Percentiles rank a stretch among this genome's conserved stretches.
phyloP scores from a whole-genome alignment of 169 alveolate species.

The Plasmodium vivax region DNA sequence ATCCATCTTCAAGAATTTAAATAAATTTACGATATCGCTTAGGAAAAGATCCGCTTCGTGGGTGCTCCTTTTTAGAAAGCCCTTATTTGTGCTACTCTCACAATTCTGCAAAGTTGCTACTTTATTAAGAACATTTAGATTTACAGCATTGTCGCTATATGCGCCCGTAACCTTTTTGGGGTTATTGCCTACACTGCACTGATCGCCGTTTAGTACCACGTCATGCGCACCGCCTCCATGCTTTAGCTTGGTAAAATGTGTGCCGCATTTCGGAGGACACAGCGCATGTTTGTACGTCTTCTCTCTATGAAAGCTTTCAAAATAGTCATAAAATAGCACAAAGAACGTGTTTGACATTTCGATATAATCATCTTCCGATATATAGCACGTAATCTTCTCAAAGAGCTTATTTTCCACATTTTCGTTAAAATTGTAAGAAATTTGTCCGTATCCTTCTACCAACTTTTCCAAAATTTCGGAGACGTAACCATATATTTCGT shows the following conservation, averaged over 20 bases:
- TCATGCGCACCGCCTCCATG: neutral
- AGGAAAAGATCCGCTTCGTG: neutral
- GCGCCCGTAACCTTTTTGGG: neutral
- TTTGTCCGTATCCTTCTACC: conserved; percentile 8
- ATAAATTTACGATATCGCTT: conserved; percentile 21
- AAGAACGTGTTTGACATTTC: conserved; percentile 61
- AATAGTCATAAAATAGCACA: conserved; percentile 54
- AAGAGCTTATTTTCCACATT: conserved; percentile 55
- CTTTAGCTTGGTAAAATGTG: neutral
- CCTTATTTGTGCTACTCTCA: neutral
- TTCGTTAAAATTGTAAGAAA: conserved; percentile 60
- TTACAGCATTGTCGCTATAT: neutral
- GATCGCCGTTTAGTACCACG: neutral
- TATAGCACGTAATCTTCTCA: conserved; percentile 21
- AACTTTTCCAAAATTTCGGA: conserved; percentile 47
- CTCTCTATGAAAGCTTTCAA: conserved; percentile 25
- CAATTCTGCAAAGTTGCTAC: neutral
- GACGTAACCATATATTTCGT: conserved; percentile 26
- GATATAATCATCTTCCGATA: conserved; percentile 72
- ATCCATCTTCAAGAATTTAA: conserved; percentile 51
- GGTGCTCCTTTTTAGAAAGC: neutral
- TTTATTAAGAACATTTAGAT: neutral
- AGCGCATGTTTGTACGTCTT: neutral
- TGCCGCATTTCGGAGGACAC: neutral
- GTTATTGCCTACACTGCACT: neutral